Conservation (phyloP, 78 protist genomes). For the Dictyostelium intermedium region DNA sequence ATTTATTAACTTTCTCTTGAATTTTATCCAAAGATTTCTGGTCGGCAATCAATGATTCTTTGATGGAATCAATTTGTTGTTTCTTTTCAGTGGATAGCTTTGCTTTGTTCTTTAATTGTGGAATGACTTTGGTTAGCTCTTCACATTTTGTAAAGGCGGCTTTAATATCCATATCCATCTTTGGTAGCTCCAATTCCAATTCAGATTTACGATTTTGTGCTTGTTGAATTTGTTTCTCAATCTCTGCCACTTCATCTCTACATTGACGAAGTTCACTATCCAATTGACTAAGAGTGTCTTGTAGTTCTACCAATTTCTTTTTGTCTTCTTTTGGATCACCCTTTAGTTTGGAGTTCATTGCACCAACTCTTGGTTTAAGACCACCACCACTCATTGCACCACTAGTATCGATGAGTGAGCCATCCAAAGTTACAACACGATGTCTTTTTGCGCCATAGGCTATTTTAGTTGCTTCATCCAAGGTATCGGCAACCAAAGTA, state of each 20-base stretch:
- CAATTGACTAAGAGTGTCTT: neutral
- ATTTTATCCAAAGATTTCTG: neutral
- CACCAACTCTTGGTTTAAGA: constrained; percentile 76
- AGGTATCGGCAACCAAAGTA: constrained; percentile 93
- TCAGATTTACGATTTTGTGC: neutral
- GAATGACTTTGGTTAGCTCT: constrained; percentile 19
- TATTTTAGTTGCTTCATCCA: constrained; percentile 82
- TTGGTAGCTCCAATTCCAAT: constrained; percentile 27
- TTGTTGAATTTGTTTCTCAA: constrained; percentile 28
- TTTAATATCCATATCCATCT: constrained; percentile 61
- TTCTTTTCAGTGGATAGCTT: neutral
- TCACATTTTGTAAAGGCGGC: constrained; percentile 1
- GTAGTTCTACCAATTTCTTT: neutral
- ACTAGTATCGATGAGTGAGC: constrained; percentile 95
- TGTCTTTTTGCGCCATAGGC: constrained; percentile 81
- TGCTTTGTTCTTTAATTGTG: constrained; percentile 11
- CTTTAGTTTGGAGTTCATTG: constrained; percentile 64
- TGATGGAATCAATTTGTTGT: constrained; percentile 19
- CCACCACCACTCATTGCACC: constrained; percentile 99
- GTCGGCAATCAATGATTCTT: neutral
- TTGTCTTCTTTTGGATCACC: constrained; percentile 51
- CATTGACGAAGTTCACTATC: neutral
- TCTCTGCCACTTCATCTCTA: neutral
- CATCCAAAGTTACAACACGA: constrained; percentile 98
- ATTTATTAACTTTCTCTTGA: neutral